These are phyloP conservation scores for Purshia tridentata DNA, from an alignment of 306 rosid species.

Conservation along the genomic window DNA sequence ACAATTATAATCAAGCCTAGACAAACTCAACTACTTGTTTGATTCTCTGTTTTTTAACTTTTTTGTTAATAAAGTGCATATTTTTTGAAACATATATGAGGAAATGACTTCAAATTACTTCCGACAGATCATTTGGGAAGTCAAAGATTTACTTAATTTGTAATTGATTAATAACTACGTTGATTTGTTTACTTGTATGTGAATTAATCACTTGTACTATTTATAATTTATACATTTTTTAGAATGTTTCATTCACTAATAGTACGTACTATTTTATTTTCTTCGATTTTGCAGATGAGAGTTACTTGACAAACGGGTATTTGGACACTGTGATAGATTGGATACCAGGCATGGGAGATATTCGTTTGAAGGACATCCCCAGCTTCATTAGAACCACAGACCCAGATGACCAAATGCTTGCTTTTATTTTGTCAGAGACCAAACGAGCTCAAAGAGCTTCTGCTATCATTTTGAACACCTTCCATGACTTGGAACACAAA, in stretches of 20 bases:
- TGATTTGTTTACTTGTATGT: too few species aligned
- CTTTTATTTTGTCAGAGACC: neutral
- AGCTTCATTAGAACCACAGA: constrained; percentile 57
- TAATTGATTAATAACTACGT: neutral
- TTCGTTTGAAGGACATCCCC: constrained; percentile 53
- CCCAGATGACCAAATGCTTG: constrained; percentile 38
- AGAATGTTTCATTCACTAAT: too few species aligned
- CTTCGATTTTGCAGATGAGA: constrained; percentile 34
- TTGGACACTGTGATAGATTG: constrained; percentile 52
- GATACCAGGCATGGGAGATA: constrained; percentile 50
- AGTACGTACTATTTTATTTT: too few species aligned
- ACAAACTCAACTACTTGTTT: neutral
- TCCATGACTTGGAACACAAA: constrained; percentile 43
- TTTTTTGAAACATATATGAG: too few species aligned
- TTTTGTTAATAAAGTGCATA: too few species aligned
- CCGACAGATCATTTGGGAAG: neutral
- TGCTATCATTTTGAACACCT: constrained; percentile 57
- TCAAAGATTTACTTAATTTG: neutral
- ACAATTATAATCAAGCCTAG: neutral
- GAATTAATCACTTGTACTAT: too few species aligned
- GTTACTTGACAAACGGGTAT: constrained; percentile 42
- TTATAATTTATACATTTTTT: too few species aligned
- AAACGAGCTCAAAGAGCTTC: constrained; percentile 41
- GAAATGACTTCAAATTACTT: neutral
- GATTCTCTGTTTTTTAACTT: too few species aligned